A percentile compares a stretch with the other conserved stretches of the same genome.
Evolutionary conservation across 2,329 filamentous ascomycete genomes (phyloP).

Genomic region (Fusarium fujikuroi): DNA sequence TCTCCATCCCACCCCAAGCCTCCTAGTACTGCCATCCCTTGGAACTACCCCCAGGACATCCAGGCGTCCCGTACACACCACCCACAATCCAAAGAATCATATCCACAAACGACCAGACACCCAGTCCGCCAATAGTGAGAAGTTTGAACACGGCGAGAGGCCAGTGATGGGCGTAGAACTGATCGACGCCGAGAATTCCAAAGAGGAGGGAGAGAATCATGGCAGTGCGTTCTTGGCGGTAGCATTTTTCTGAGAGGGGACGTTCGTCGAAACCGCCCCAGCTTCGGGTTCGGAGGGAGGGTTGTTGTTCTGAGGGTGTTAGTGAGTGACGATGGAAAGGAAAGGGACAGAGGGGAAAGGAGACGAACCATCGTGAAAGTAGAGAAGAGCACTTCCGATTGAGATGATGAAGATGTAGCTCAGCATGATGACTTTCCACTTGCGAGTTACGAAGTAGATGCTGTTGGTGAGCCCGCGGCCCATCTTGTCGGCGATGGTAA

Average conservation of each 20-base stretch:
- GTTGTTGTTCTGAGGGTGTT: not conserved
- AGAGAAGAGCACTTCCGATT: constrained; percentile 15
- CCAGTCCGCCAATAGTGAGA: constrained; percentile 30
- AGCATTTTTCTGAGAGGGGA: constrained; percentile 29
- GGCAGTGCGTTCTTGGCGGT: constrained; percentile 35
- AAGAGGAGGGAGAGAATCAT: constrained; percentile 32
- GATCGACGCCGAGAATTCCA: constrained; percentile 25
- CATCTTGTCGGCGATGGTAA: constrained; percentile 18
- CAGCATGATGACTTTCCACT: constrained; percentile 9
- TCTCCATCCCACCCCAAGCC: not conserved
- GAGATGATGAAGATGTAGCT: constrained; percentile 15
- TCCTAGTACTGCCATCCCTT: constrained; percentile 16
- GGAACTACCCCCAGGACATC: constrained; percentile 33
- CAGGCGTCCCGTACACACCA: constrained; percentile 37
- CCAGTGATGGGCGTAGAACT: constrained; percentile 39
- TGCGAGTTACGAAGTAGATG: constrained; percentile 1
- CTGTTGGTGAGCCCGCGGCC: constrained; percentile 10
- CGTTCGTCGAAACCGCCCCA: constrained; percentile 35
- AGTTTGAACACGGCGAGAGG: constrained; percentile 31
- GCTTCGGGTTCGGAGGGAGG: constrained; percentile 8
- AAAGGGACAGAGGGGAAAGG: not conserved
- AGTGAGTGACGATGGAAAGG: not conserved
- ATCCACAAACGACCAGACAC: constrained; percentile 32
- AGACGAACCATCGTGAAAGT: not conserved
- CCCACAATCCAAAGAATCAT: constrained; percentile 40